Conservation (phyloP, 257 asterid species). For the Salvia splendens region DNA sequence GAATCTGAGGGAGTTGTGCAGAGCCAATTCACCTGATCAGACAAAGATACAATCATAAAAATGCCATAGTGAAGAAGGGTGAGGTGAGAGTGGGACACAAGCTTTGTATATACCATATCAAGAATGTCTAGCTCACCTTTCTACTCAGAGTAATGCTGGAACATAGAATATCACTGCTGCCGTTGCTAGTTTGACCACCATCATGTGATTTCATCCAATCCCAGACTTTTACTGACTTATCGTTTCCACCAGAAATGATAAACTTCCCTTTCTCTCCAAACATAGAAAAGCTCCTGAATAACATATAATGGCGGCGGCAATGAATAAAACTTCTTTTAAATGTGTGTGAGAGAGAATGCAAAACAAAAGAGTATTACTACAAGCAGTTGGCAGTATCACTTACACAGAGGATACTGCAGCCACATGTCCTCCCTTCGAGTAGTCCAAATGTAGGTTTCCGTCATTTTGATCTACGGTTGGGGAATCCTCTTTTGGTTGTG, state of each 20-base stretch:
- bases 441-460: conserved; percentile 60
- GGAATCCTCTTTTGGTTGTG: conserved; percentile 41
- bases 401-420: conserved; percentile 95
- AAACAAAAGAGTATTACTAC: not conserved
- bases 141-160: conserved; percentile 54
- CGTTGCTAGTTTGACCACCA: conserved; percentile 40
- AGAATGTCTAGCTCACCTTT: conserved; percentile 53
- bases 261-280: conserved; percentile 90
- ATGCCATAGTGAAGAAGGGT: not conserved
- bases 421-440: conserved; percentile 74
- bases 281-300: conserved; percentile 66
- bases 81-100: not conserved
- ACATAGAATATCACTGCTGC: conserved; percentile 31
- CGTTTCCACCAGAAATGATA: conserved; percentile 88
- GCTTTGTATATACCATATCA: not conserved
- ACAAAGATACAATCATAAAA: conserved; percentile 22
- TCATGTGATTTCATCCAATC: conserved; percentile 61
- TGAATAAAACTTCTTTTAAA: not conserved
- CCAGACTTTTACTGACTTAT: conserved; percentile 82
- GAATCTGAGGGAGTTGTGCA: conserved; percentile 81
- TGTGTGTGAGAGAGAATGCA: not conserved
- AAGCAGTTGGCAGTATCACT: conserved; percentile 34
- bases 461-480: conserved; percentile 33
- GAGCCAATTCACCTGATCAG: conserved; percentile 83
- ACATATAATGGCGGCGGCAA: conserved; percentile 18